phyloP scores from a whole-genome alignment of 495 filamentous ascomycete species.

The Clohesyomyces aquaticus region DNA sequence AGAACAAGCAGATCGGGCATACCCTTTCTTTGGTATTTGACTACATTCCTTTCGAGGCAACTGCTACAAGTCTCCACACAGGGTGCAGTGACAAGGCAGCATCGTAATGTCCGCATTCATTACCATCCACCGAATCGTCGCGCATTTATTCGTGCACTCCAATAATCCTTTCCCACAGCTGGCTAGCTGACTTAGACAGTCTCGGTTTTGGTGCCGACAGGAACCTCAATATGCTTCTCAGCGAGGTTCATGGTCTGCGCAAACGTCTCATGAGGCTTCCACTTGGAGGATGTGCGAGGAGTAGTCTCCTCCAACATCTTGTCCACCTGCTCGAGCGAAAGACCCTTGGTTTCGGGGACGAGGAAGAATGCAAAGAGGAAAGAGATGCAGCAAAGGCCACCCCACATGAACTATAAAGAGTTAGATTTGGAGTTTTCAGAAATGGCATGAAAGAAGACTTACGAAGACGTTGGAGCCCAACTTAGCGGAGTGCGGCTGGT shows the following conservation, averaged over 20 bases:
- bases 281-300: constrained; percentile 69
- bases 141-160: too few species aligned
- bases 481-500: constrained; percentile 58
- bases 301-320: constrained; percentile 84
- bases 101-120: too few species aligned
- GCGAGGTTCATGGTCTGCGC: constrained; percentile 62
- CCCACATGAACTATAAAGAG: constrained; percentile 64
- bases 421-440: not conserved
- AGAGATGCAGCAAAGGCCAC: constrained; percentile 65
- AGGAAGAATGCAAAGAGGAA: constrained; percentile 43
- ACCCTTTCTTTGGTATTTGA: too few species aligned
- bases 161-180: too few species aligned
- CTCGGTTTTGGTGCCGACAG: constrained; percentile 23
- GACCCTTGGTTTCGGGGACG: constrained; percentile 50
- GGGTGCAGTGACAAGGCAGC: too few species aligned
- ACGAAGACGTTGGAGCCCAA: constrained; percentile 74
- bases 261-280: constrained; percentile 73
- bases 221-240: constrained; percentile 48
- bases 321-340: constrained; percentile 87
- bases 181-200: too few species aligned
- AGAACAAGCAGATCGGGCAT: too few species aligned
- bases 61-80: too few species aligned
- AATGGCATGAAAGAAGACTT: constrained; percentile 62
- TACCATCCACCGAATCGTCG: too few species aligned
- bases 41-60: too few species aligned